These are phyloP conservation scores for Chrysoporthe deuterocubensis DNA, from an alignment of 2,329 filamentous ascomycete genomes.

Conservation along the genomic window DNA sequence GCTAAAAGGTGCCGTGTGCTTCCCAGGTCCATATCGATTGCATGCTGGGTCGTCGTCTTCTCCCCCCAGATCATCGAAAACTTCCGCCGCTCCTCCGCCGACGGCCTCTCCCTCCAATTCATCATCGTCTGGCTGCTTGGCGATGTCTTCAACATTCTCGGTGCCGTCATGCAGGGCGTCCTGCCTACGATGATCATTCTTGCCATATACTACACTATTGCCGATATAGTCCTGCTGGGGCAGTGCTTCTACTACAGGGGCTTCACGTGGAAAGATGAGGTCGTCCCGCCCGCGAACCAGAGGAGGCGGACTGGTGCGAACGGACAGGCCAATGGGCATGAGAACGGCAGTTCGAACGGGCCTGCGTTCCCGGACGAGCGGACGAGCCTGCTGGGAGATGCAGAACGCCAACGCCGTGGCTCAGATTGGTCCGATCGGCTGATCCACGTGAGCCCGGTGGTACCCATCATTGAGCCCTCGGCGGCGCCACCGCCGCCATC, in stretches of 20 bases:
- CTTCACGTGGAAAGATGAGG: constrained; percentile 68
- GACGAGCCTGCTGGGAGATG: constrained; percentile 52
- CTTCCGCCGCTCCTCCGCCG: constrained; percentile 81
- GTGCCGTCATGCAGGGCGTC: constrained; percentile 88
- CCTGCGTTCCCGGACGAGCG: constrained; percentile 49
- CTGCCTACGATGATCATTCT: constrained; percentile 94
- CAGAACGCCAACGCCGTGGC: constrained; percentile 52
- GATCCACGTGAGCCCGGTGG: constrained; percentile 75
- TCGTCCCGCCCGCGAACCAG: constrained; percentile 48
- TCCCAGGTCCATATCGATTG: constrained; percentile 86
- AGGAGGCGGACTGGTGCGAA: constrained; percentile 30
- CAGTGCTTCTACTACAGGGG: constrained; percentile 98
- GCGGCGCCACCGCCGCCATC: constrained; percentile 48
- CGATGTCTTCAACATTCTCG: constrained; percentile 95
- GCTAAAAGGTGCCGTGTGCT: background rate
- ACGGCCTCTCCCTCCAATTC: constrained; percentile 89
- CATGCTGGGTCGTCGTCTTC: constrained; percentile 97
- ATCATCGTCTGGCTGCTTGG: constrained; percentile 90
- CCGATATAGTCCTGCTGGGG: constrained; percentile 82
- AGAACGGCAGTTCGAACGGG: constrained; percentile 10
- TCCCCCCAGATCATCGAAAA: constrained; percentile 97
- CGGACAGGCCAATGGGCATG: constrained; percentile 5
- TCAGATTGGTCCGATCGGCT: constrained; percentile 63
- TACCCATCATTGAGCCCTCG: constrained; percentile 67
- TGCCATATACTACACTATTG: constrained; percentile 92